Evolutionary conservation across 306 rosid species (phyloP), one percentile per base, ranked within the genome.

Genomic region (Nissolia schottii): DNA sequence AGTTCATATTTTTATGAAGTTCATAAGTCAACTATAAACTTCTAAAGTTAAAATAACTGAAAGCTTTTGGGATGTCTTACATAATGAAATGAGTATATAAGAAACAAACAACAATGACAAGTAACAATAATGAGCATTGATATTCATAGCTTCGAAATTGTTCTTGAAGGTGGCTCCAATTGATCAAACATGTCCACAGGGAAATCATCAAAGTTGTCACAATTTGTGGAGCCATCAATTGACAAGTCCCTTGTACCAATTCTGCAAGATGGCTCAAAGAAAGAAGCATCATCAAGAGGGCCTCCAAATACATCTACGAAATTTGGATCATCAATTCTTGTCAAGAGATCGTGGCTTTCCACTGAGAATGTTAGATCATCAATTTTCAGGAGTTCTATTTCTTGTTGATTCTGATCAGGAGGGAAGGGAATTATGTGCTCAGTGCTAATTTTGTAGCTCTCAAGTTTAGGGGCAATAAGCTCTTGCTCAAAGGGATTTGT

Each of bases 101-200:
- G n/a, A n/a, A n/a, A n/a, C n/a, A n/a, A n/a, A n/a, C n/a, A n/a
- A n/a, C n/a, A n/a, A n/a, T n/a, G n/a, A n/a, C n/a, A n/a, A n/a
- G n/a, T n/a, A n/a, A n/a, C n/a, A n/a, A n/a, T n/a, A n/a, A n/a
- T n/a, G n/a, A n/a, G n/a, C n/a, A n/a, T n/a, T n/a, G n/a, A n/a
- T n/a, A n/a, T n/a, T 91, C 80, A 85, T 10, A 37, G 70, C 58
- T 74, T 79, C 1, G 88, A 37, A n/a, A n/a, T n/a, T 20, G 84
- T 81, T 71, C 70, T 81, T 7, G 79, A 43, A 75, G 80, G 87
- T 23, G 79, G 79, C 14, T 90, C 87, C 20, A 86, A 63, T 2
- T 80, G 77, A 73, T 88, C 95, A 46, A 86, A 90, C 86, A 90
- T 81, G 76, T 89, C 89, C 0, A 38, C 77, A 0, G 96, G 98